Conservation (phyloP, 148 eudicot genomes). For the Cornus suecica region DNA sequence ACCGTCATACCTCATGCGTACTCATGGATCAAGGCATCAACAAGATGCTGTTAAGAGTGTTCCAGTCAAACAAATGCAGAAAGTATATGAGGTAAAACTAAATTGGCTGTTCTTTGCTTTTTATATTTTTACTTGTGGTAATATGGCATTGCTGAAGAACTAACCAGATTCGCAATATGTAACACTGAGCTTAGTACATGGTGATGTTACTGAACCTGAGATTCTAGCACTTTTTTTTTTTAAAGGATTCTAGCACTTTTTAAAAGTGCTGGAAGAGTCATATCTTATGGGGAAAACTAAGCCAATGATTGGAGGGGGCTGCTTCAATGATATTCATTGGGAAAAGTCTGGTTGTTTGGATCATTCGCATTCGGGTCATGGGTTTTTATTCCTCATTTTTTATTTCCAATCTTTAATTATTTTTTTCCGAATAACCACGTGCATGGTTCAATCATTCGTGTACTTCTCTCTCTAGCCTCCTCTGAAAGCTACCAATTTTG, state of each 20-base stretch:
- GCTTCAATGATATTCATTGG: no score
- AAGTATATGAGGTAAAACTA: slow-evolving; percentile 58
- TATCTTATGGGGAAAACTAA: neutral
- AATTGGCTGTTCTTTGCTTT: neutral
- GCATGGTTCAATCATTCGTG: no score
- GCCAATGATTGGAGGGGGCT: neutral
- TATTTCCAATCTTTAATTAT: no score
- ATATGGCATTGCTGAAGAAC: neutral
- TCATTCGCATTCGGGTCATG: neutral
- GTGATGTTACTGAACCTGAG: neutral
- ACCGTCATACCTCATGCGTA: slow-evolving; percentile 88
- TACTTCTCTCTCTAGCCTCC: no score
- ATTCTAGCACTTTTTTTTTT: no score
- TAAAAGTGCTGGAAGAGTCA: neutral
- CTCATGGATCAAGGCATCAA: slow-evolving; percentile 77
- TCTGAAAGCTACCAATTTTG: no score
- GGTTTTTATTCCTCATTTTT: no score
- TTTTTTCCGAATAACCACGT: no score
- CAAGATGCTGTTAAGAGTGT: slow-evolving; percentile 60
- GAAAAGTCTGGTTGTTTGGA: neutral
- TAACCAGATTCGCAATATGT: neutral
- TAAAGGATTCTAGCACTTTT: no score
- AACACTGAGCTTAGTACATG: neutral
- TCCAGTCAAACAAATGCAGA: slow-evolving; percentile 61
- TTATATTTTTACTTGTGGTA: neutral